Conservation (phyloP, 2,329 filamentous ascomycete species). For the Aspergillus hortae region DNA sequence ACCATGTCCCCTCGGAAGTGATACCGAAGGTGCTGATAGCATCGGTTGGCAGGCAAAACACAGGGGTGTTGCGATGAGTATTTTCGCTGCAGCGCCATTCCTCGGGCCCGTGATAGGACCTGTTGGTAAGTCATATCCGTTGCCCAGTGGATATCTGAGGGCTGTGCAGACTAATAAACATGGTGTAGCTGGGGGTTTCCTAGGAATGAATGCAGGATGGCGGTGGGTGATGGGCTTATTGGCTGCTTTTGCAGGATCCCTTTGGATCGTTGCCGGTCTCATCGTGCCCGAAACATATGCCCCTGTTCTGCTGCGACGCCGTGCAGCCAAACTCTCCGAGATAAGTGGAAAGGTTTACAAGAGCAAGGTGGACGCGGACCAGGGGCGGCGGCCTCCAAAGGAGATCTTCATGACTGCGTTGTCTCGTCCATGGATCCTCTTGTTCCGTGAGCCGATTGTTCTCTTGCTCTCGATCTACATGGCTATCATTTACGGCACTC, state of each 20-base stretch:
- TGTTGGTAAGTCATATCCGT: constrained; percentile 35
- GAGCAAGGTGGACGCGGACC: constrained; percentile 21
- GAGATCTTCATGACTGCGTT: constrained; percentile 42
- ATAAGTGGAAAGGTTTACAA: constrained; percentile 44
- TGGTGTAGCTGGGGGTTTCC: constrained; percentile 56
- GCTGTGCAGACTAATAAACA: background rate
- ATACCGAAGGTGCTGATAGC: no score
- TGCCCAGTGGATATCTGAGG: background rate
- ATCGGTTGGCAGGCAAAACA: no score
- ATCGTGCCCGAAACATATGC: constrained; percentile 34
- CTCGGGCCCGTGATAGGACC: constrained; percentile 61
- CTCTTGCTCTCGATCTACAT: constrained; percentile 43
- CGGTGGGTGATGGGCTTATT: constrained; percentile 62
- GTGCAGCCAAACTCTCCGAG: constrained; percentile 44
- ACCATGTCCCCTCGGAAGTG: no score
- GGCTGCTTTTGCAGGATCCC: constrained; percentile 57
- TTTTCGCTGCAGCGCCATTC: constrained; percentile 64
- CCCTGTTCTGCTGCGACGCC: constrained; percentile 46
- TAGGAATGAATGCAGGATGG: constrained; percentile 60
- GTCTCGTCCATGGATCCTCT: constrained; percentile 41
- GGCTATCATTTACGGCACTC: constrained; percentile 45
- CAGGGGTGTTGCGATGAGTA: constrained; percentile 50
- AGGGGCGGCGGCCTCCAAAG: constrained; percentile 8
- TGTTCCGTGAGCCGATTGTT: constrained; percentile 47
- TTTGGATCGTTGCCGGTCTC: constrained; percentile 40